These are phyloP conservation scores for Thalassiosira profunda DNA, from an alignment of 108 stramenopile genomes.

Conservation along the genomic window DNA sequence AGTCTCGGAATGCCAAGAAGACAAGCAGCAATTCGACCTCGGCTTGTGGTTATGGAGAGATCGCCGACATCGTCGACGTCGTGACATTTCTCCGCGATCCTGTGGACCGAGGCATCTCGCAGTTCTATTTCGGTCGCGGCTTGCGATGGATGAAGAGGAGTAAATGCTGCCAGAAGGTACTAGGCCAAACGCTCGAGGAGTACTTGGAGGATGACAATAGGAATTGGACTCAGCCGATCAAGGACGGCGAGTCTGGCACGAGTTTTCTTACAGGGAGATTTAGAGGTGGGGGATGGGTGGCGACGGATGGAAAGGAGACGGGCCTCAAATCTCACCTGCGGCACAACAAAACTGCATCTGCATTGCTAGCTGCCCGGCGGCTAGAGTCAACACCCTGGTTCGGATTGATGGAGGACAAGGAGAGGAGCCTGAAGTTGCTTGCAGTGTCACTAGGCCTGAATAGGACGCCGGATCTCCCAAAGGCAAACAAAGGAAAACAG, in stretches of 20 bases:
- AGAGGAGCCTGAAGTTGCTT: slow-evolving; percentile 30
- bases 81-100: slow-evolving; percentile 47
- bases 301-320: not conserved
- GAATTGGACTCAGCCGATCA: too few species aligned
- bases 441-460: slow-evolving; percentile 8
- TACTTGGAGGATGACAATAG: too few species aligned
- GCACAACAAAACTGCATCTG: slow-evolving; percentile 20
- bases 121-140: slow-evolving; percentile 36
- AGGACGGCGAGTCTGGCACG: too few species aligned
- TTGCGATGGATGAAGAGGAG: slow-evolving; percentile 12
- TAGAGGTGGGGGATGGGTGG: not conserved
- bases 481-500: too few species aligned
- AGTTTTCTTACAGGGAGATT: too few species aligned
- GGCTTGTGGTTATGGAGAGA: too few species aligned
- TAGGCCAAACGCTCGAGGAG: too few species aligned
- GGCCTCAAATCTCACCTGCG: too few species aligned
- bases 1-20: not conserved
- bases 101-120: slow-evolving; percentile 25
- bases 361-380: slow-evolving; percentile 12
- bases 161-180: too few species aligned
- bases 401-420: slow-evolving; percentile 37
- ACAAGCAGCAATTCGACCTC: not conserved
- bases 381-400: slow-evolving; percentile 37
- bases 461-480: slow-evolving; percentile 11
- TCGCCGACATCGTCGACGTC: too few species aligned